A percentile compares a stretch with the other conserved stretches of the same genome.
Evolutionary conservation across 129 eudicot genomes (phyloP).

Genomic region (Arctium lappa): DNA sequence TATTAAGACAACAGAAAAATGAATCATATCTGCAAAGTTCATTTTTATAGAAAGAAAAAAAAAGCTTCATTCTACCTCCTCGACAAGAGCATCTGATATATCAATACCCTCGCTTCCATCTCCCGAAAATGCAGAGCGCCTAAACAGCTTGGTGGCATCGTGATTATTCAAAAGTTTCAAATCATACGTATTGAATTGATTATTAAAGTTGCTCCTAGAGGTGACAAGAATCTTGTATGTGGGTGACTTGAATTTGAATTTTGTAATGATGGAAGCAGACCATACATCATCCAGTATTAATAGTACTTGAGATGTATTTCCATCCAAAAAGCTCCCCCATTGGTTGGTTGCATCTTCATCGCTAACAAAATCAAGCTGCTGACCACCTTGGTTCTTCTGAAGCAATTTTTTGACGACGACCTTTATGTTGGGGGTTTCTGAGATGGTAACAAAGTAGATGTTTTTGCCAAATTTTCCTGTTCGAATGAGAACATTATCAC

Average conservation of each 20-base stretch:
- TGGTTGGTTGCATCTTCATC: constrained; percentile 40
- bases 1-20: too few species aligned
- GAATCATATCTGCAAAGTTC: not conserved
- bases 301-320: constrained; percentile 17
- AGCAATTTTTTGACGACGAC: constrained; percentile 24
- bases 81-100: constrained; percentile 30
- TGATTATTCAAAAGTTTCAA: constrained; percentile 24
- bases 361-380: constrained; percentile 23
- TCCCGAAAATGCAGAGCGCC: constrained; percentile 30
- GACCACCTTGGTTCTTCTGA: constrained; percentile 3
- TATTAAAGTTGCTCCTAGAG: constrained; percentile 26
- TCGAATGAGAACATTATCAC: not conserved
- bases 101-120: not conserved
- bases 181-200: constrained; percentile 22
- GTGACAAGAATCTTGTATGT: constrained; percentile 43
- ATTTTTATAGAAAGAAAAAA: not conserved
- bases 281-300: constrained; percentile 54
- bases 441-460: constrained; percentile 41
- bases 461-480: constrained; percentile 31
- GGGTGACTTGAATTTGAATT: constrained; percentile 13
- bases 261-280: constrained; percentile 23
- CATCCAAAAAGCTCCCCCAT: constrained; percentile 31
- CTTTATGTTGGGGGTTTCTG: constrained; percentile 24
- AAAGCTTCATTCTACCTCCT: constrained; percentile 29
- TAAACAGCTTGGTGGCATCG: constrained; percentile 38